phyloP scores from a whole-genome alignment of 2,329 filamentous ascomycete genomes.

The Hypomyces perniciosus region DNA sequence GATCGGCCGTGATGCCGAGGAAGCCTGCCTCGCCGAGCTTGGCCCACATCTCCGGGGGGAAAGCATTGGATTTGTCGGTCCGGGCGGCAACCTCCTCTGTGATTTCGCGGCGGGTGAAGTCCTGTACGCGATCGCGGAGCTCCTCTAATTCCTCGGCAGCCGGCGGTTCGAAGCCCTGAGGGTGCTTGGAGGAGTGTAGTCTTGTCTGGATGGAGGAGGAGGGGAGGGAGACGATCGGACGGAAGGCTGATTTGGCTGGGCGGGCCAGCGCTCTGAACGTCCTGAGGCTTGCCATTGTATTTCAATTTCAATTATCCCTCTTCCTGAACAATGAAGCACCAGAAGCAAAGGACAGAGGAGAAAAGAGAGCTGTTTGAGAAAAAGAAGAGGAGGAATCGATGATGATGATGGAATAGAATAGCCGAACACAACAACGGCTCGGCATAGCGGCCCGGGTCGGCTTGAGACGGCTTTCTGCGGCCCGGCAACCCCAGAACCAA shows the following conservation, averaged over 20 bases:
- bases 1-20: constrained; percentile 87
- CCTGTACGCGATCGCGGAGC: constrained; percentile 76
- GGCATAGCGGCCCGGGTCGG: constrained; percentile 19
- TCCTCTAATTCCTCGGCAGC: constrained; percentile 69
- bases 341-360: not conserved
- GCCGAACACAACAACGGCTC: not conserved
- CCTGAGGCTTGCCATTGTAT: constrained; percentile 37
- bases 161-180: constrained; percentile 60
- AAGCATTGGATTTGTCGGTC: constrained; percentile 83
- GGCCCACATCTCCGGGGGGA: constrained; percentile 86
- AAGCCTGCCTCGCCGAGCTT: constrained; percentile 90
- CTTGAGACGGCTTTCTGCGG: constrained; percentile 42
- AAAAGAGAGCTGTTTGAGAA: not conserved
- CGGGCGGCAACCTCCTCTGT: constrained; percentile 71
- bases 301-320: not conserved
- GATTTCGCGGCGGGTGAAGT: constrained; percentile 86
- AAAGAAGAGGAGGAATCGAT: not conserved
- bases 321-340: not conserved
- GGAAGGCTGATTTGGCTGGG: constrained; percentile 20
- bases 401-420: not conserved
- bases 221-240: constrained; percentile 30
- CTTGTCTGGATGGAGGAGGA: constrained; percentile 31
- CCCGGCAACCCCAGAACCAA: constrained; percentile 15
- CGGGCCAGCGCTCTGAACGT: constrained; percentile 31
- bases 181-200: constrained; percentile 53